phyloP scores from a whole-genome alignment of 2,329 filamentous ascomycete genomes.

The Pseudogymnoascus destructans region DNA sequence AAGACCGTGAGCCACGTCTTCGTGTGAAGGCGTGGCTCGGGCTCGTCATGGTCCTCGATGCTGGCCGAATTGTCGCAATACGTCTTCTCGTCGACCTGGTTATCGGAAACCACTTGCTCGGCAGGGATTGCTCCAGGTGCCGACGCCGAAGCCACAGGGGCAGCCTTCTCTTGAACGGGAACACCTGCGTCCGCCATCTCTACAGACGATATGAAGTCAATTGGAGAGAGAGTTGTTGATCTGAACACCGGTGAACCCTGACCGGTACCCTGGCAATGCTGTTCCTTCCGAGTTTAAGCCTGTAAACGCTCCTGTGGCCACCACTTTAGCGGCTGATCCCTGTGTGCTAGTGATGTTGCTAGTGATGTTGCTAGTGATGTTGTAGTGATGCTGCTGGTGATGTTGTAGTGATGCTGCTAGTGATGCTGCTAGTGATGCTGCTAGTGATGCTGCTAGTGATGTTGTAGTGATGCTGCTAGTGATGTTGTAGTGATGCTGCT shows the following conservation, averaged over 20 bases:
- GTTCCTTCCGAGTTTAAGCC: background rate
- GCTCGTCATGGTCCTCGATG: constrained; percentile 12
- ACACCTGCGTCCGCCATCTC: background rate
- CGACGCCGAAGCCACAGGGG: background rate
- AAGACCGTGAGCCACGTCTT: constrained; percentile 28
- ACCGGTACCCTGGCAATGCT: background rate
- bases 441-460: background rate
- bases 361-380: background rate
- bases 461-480: too few relatives aligned
- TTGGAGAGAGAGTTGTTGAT: background rate
- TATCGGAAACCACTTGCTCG: background rate
- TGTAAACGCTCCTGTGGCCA: background rate
- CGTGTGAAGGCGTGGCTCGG: constrained; percentile 22
- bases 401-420: background rate
- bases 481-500: too few relatives aligned
- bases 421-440: background rate
- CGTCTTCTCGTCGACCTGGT: background rate
- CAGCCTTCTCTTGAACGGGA: constrained; percentile 1
- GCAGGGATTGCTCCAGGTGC: background rate
- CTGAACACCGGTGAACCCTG: background rate
- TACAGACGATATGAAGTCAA: background rate
- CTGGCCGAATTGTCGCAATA: background rate
- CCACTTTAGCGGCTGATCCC: background rate
- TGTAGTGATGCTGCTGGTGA: background rate
- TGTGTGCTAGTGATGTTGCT: background rate